phyloP scores from a whole-genome alignment of 176 grass and related monocot genomes.

The Aegilops longissima region DNA sequence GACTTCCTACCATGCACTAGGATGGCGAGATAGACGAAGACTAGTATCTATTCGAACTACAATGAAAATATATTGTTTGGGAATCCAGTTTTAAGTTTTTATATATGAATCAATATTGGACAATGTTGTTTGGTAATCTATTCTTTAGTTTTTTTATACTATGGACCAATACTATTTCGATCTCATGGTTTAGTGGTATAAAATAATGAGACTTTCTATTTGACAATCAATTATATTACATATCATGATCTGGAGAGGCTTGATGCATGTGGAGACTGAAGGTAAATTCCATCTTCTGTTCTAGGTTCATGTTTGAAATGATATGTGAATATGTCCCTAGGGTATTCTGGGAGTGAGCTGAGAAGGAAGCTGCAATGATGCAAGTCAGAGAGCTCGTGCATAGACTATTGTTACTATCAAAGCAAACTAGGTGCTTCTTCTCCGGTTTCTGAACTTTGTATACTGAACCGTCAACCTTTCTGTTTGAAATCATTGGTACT shows the following conservation, averaged over 20 bases:
- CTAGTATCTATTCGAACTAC: no score
- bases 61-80: no score
- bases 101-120: no score
- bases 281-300: constrained; percentile 49
- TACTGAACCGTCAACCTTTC: neutral
- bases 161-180: no score
- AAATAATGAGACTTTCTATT: no score
- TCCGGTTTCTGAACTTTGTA: neutral
- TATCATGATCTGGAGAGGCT: constrained; percentile 73
- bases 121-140: no score
- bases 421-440: constrained; percentile 66
- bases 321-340: constrained; percentile 16
- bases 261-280: constrained; percentile 62
- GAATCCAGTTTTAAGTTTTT: no score
- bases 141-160: no score
- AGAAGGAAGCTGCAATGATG: constrained; percentile 95
- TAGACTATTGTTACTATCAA: constrained; percentile 77
- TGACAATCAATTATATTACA: constrained; percentile 13
- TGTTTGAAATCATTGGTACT: no score
- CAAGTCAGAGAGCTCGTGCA: constrained; percentile 58
- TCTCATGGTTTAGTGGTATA: no score
- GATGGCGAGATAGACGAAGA: no score
- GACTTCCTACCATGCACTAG: no score
- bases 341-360: constrained; percentile 95
- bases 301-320: neutral